phyloP scores from a whole-genome alignment of 331 rosid genomes.

The Phaseolus coccineus region DNA sequence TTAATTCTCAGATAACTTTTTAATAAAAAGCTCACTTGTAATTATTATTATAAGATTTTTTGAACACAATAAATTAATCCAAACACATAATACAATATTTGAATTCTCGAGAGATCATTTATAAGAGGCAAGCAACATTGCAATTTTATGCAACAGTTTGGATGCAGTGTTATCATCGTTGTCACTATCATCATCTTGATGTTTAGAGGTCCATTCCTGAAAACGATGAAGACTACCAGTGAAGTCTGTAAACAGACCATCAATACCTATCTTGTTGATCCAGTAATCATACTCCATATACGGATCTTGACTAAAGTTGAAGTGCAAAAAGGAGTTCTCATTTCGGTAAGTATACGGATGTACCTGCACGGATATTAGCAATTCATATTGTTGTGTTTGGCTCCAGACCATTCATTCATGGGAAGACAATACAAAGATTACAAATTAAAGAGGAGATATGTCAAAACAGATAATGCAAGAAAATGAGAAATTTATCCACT shows the following conservation, averaged over 20 bases:
- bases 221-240: slow-evolving; percentile 81
- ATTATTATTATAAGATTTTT: slow-evolving; percentile 1
- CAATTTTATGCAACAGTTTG: slow-evolving; percentile 70
- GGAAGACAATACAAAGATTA: slow-evolving; percentile 4
- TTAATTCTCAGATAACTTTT: background rate
- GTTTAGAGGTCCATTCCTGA: slow-evolving; percentile 63
- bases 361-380: slow-evolving; percentile 62
- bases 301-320: slow-evolving; percentile 80
- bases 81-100: background rate
- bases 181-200: slow-evolving; percentile 1
- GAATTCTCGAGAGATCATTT: slow-evolving; percentile 21
- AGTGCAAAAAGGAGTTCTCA: slow-evolving; percentile 68
- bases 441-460: slow-evolving; percentile 8
- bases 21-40: background rate
- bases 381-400: slow-evolving; percentile 23
- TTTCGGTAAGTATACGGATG: slow-evolving; percentile 92
- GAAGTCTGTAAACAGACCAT: slow-evolving; percentile 93
- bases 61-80: background rate
- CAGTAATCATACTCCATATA: slow-evolving; percentile 80
- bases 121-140: slow-evolving; percentile 60
- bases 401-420: slow-evolving; percentile 9
- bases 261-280: slow-evolving; percentile 82
- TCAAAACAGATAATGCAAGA: slow-evolving; percentile 17
- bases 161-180: slow-evolving; percentile 44
- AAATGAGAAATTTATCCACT: background rate